Evolutionary conservation across 805 yeast genomes (phyloP), one percentile per base, ranked within the genome.

Genomic region (Saturnispora halmiae): DNA sequence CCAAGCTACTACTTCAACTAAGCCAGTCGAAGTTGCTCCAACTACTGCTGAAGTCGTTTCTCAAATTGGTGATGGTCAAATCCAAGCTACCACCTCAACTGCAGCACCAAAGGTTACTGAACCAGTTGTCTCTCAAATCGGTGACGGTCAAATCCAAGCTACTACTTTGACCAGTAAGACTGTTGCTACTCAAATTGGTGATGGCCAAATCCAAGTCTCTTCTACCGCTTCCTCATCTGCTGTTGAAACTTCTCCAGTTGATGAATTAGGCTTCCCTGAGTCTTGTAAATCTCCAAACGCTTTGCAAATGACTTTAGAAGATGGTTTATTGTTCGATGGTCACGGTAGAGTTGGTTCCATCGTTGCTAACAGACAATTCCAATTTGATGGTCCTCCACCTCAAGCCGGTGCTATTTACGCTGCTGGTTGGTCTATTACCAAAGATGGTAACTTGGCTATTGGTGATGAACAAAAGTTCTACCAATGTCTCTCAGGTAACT

Each of bases 301-400:
- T 34, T 63, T 73, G 45, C 50, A 72, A 20, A 63, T 73, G 66
- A 56, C 61, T 20, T 65, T 73, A 55, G 54, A 61, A 40, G 56
- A 48, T 31, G 58, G 69, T 34, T 53, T 67, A 33, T 63, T 73
- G 54, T 65, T 56, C 15, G 78, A 73, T 51, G 47, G 63, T 18
- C 43, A 58, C 37, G 75, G 73, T 46, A 70, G 78, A 68, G 60
- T 73, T 45, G 78, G 78, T 50, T 70, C 77, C 32, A 72, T 73
- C 59, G 78, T 73, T 51, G 75, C 77, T 46, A 72, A 72, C 72
- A 67, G 75, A 65, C 79, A 74, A 61, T 73, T 74, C 72, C 79
- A 74, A 62, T 74, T 74, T 52, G 79, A 74, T 55, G 79, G 79
- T 54, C 78, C 78, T 43, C 77, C 77, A 60, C 79, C 79, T 48